Evolutionary conservation across 2,329 filamentous ascomycete genomes (phyloP).

Genomic region (Bisporella sp.): DNA sequence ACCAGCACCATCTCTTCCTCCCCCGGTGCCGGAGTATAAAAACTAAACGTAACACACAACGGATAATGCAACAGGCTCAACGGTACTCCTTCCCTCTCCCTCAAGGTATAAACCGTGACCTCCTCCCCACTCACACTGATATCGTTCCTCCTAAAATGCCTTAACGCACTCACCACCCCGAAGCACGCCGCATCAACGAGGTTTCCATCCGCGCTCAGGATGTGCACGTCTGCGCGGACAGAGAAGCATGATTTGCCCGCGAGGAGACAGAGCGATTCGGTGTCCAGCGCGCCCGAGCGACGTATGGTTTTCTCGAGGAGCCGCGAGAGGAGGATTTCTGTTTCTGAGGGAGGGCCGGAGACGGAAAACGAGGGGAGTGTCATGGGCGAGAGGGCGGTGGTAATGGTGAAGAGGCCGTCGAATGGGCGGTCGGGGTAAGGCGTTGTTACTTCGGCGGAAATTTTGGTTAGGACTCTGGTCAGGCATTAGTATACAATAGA

Average conservation of each 20-base stretch:
- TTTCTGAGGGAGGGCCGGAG: conserved; percentile 73
- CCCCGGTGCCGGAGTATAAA: conserved; percentile 47
- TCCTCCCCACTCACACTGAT: conserved; percentile 78
- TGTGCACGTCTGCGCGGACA: conserved; percentile 83
- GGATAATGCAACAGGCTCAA: conserved; percentile 89
- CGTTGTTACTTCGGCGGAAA: conserved; percentile 81
- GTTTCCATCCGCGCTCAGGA: conserved; percentile 86
- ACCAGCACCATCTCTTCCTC: conserved; percentile 63
- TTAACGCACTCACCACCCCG: conserved; percentile 78
- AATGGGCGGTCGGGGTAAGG: conserved; percentile 86
- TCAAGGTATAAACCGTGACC: conserved; percentile 74
- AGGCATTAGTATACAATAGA: not conserved
- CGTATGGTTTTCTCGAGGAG: conserved; percentile 92
- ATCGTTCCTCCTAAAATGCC: conserved; percentile 88
- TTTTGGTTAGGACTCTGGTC: conserved; percentile 69
- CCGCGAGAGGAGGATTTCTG: conserved; percentile 79
- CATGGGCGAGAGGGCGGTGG: conserved; percentile 87
- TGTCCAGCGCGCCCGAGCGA: conserved; percentile 85
- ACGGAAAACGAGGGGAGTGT: conserved; percentile 84
- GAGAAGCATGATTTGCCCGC: conserved; percentile 89
- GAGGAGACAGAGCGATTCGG: conserved; percentile 89
- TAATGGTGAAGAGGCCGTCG: conserved; percentile 90
- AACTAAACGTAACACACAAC: conserved; percentile 84
- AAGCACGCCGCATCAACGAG: conserved; percentile 82
- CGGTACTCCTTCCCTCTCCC: conserved; percentile 84